Conservation (phyloP, 805 yeast genomes). For the Wickerhamiella brachini region DNA sequence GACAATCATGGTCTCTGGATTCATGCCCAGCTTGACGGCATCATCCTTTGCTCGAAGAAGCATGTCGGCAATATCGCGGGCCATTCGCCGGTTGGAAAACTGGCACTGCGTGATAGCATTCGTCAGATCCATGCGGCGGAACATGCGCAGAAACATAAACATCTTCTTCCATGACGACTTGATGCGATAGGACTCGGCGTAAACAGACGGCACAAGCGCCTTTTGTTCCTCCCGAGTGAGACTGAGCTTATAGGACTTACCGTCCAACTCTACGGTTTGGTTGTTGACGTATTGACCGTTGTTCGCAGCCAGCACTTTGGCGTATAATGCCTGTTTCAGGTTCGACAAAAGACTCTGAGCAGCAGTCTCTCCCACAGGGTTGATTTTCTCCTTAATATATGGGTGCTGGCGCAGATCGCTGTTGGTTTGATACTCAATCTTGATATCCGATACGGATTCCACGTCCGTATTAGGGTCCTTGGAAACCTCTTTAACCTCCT, state of each 20-base stretch:
- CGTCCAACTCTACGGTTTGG: constrained; percentile 34
- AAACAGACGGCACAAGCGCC: constrained; percentile 78
- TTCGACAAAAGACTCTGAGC: constrained; percentile 50
- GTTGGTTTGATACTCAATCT: constrained; percentile 10
- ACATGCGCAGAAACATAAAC: constrained; percentile 60
- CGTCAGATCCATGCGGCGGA: constrained; percentile 54
- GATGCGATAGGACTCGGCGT: constrained; percentile 63
- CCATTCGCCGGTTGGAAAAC: constrained; percentile 65
- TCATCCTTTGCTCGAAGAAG: constrained; percentile 60
- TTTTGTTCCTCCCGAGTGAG: constrained; percentile 56
- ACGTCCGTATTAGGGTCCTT: neutral
- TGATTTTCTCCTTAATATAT: constrained; percentile 14
- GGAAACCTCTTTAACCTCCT: neutral
- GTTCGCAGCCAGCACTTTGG: constrained; percentile 42
- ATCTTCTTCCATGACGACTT: constrained; percentile 85
- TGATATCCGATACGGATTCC: neutral
- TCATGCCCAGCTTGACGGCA: constrained; percentile 44
- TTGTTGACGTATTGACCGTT: constrained; percentile 59
- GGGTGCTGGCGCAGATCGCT: constrained; percentile 15
- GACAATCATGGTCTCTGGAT: constrained; percentile 51
- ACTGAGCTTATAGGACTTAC: constrained; percentile 39
- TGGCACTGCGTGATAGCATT: constrained; percentile 87
- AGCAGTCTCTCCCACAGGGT: constrained; percentile 41
- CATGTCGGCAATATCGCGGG: constrained; percentile 65
- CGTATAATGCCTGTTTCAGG: constrained; percentile 51